Evolutionary conservation across 1,139 yeast genomes (phyloP).

Genomic region (Sugiyamaella xylanicola): DNA sequence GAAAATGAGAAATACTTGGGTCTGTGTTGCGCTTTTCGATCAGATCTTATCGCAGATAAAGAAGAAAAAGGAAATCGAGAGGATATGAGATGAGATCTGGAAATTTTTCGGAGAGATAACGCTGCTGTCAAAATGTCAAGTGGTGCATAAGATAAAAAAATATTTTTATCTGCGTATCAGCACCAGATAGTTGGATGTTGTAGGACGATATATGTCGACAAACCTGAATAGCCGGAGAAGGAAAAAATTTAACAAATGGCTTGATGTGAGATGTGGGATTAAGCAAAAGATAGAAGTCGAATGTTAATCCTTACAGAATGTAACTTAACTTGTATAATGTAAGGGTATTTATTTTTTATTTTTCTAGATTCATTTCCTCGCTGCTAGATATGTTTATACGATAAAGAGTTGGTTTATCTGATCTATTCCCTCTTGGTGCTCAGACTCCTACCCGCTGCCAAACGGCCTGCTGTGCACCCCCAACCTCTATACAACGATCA

Average conservation of each 20-base stretch:
- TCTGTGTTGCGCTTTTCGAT: too few species aligned
- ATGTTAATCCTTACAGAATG: background rate
- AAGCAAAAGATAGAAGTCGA: background rate
- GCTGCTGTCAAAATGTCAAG: background rate
- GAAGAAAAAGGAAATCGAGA: background rate
- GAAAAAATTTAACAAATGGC: background rate
- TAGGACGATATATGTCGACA: background rate
- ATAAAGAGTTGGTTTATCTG: background rate
- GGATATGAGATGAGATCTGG: background rate
- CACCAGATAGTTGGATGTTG: background rate
- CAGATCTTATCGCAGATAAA: background rate
- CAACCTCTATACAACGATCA: background rate
- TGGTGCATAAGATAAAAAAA: conserved; percentile 12
- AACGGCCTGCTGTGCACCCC: background rate
- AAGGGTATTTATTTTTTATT: background rate
- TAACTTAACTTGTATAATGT: background rate
- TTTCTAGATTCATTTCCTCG: background rate
- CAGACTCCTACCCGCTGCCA: background rate
- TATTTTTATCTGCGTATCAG: conserved; percentile 4
- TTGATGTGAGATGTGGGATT: background rate
- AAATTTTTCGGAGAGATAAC: background rate
- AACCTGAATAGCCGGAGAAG: background rate
- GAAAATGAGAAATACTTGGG: too few species aligned
- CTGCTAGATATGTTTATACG: background rate
- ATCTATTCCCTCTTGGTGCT: background rate